Conservation (phyloP, 192 early-diverging fungal species). For the Blastocladiella britannica region DNA sequence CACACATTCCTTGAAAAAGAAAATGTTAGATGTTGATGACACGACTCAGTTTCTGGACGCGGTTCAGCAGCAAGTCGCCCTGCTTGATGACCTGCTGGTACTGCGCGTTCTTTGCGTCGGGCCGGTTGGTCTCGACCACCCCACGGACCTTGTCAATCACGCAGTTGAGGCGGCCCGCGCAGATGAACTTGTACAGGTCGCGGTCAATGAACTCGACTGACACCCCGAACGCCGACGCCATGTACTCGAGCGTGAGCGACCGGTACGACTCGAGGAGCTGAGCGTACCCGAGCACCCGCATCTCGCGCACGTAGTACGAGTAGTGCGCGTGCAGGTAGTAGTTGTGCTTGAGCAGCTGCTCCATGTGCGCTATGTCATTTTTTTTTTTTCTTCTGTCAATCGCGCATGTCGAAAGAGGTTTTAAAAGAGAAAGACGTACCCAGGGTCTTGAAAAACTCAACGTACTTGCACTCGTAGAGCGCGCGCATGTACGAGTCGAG, state of each 20-base stretch:
- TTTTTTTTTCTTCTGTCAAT: too few relatives aligned
- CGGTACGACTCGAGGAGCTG: constrained; percentile 90
- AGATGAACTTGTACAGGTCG: constrained; percentile 86
- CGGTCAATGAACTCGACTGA: constrained; percentile 88
- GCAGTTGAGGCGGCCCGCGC: constrained; percentile 86
- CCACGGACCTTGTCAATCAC: constrained; percentile 99
- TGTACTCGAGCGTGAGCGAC: constrained; percentile 77
- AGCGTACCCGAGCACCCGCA: constrained; percentile 91
- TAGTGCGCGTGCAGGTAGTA: constrained; percentile 62
- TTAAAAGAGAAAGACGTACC: constrained; percentile 20
- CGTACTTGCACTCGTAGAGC: constrained; percentile 79
- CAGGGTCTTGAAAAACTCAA: constrained; percentile 75
- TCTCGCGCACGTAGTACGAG: constrained; percentile 88
- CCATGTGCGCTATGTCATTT: constrained; percentile 2
- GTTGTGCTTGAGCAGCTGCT: background rate
- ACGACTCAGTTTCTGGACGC: constrained; percentile 85
- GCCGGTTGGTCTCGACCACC: constrained; percentile 90
- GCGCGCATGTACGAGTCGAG: constrained; percentile 64
- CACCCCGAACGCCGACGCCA: constrained; percentile 94
- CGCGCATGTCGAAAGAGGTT: too few relatives aligned
- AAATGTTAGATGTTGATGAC: constrained; percentile 62
- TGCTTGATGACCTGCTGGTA: constrained; percentile 93
- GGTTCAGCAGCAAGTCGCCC: constrained; percentile 82
- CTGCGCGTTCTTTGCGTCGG: constrained; percentile 96
- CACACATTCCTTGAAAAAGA: too few relatives aligned